Evolutionary conservation across 108 stramenopile genomes (phyloP), one percentile per base, ranked within the genome.

Genomic region (Cyclostephanos tholiformis): DNA sequence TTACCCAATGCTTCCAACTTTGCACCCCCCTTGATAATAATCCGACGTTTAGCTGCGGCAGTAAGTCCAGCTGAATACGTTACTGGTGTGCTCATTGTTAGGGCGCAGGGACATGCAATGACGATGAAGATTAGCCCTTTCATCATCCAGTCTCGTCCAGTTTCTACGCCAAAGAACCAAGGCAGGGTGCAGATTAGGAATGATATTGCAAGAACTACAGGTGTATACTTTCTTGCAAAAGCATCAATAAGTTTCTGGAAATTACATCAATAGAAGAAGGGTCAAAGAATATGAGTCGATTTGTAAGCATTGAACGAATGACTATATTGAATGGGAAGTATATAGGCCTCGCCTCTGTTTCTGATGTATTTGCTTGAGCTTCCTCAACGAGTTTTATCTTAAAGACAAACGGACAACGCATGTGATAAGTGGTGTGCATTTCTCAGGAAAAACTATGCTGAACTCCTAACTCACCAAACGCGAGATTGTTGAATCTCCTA

Each of bases 91-190:
- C 86, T 84, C 38, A 96, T 95, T 7, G 92, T 95, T 43, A 97
- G 79, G n/a, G 97, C 94, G 82, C 97, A 97, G 2, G 97, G 97
- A 69, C 97, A 97, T 4, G 95, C 94, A 67, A 97, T 86, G 11
- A 97, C 95, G 60, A 96, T 78, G n/a, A 96, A 80, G 63, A 96
- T 94, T 51, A 96, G 70, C 1, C 88, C 95, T 70, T 88, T 86
- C 57, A 87, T 41, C 17, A 77, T 83, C 90, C 90, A 97, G 44
- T 86, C 65, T 19, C 80, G 73, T 49, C 91, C 95, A 16, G 77
- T 75, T 51, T 90, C 89, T 16, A 44, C 25, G n/a, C 94, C 91
- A 63, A 79, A 82, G 14, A 86, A 49, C 91, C 89, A 94, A 6
- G 96, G 94, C 44, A 97, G 32, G 10, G 91, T 92, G 48, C 88